A percentile compares a stretch with the other conserved stretches of the same genome.
Evolutionary conservation across 805 yeast species (phyloP).

Genomic region (Torulaspora microellipsoides): DNA sequence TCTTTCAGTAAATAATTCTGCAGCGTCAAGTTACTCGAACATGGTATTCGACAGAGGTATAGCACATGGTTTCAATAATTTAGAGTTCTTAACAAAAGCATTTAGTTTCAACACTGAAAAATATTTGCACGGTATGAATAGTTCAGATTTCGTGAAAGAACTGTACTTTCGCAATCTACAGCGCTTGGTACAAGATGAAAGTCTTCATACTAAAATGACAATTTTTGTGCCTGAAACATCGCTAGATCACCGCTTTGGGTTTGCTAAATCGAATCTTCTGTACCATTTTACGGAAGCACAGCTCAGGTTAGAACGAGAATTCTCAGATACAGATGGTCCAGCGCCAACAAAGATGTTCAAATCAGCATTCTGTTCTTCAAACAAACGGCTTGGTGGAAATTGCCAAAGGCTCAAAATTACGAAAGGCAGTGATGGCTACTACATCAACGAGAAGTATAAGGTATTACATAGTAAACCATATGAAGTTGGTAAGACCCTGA

Average conservation of each 20-base stretch:
- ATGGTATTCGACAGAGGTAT: constrained; percentile 45
- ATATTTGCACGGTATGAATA: constrained; percentile 54
- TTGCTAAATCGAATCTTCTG: constrained; percentile 40
- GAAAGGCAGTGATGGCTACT: constrained; percentile 23
- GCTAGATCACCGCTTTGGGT: constrained; percentile 33
- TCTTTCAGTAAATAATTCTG: constrained; percentile 35
- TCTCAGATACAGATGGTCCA: constrained; percentile 4
- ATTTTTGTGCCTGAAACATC: constrained; percentile 49
- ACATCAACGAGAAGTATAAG: constrained; percentile 54
- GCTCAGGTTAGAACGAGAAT: constrained; percentile 20
- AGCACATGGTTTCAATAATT: constrained; percentile 43
- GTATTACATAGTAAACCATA: constrained; percentile 42
- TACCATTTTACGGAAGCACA: constrained; percentile 53
- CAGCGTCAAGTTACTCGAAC: constrained; percentile 38
- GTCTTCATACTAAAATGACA: constrained; percentile 45
- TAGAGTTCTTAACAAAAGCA: constrained; percentile 22
- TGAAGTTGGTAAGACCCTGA: constrained; percentile 57
- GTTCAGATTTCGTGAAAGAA: constrained; percentile 64
- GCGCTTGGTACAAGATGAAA: constrained; percentile 51
- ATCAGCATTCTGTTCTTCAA: constrained; percentile 51
- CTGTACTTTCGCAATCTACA: constrained; percentile 54
- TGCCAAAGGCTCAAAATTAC: constrained; percentile 57
- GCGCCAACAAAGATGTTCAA: constrained; percentile 36
- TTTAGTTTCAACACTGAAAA: constrained; percentile 50
- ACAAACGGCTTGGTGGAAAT: constrained; percentile 50